Evolutionary conservation across 352 stramenopile genomes (phyloP), one percentile per base, ranked within the genome.

Genomic region (Globisporangium acanthophoron): DNA sequence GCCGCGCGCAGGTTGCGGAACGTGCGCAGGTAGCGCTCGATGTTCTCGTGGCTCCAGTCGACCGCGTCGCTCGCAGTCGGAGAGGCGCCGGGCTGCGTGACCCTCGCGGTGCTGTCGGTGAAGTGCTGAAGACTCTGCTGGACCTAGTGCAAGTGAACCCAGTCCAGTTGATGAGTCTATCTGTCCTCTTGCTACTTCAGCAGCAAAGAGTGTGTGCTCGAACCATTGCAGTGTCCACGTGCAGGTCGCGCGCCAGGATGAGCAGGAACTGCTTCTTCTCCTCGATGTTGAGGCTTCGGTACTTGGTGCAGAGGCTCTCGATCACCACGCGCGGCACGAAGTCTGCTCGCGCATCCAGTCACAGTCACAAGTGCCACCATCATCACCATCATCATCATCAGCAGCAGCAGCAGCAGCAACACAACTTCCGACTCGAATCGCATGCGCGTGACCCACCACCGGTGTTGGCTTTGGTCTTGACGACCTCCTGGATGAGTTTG

Each of bases 251-350:
- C 12, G 84, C 81, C 27, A 94, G 60, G 46, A 90, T 89, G 43
- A 92, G 71, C 39, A 92, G 55, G 44, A 94, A 94, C 27, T 88
- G 64, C 63, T 87, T 85, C 72, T 94, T 94, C 49, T 81, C 77
- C 24, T 90, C 84, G 13, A 91, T 86, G 54, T 91, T 58, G 52
- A 89, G 78, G 51, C 59, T 67, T 29, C 69, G 63, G 54, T 86
- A 94, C 64, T 80, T 79, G 47, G 52, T 66, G 56, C 81, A 92
- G 5, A 92, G 61, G 56, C 74, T 84, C 31, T 73, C 69, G 51
- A 92, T 86, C 45, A 92, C 69, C 24, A 91, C 68, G 35, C 77
- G 76, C 15, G 84, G 84, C 52, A 94, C 80, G 70, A 94, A 92
- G 58, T 94, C 84, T 92, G 64, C 15, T 24, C 24, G 24, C 24